phyloP scores from a whole-genome alignment of 2,329 filamentous ascomycete genomes.

The Sporothrix pallida region DNA sequence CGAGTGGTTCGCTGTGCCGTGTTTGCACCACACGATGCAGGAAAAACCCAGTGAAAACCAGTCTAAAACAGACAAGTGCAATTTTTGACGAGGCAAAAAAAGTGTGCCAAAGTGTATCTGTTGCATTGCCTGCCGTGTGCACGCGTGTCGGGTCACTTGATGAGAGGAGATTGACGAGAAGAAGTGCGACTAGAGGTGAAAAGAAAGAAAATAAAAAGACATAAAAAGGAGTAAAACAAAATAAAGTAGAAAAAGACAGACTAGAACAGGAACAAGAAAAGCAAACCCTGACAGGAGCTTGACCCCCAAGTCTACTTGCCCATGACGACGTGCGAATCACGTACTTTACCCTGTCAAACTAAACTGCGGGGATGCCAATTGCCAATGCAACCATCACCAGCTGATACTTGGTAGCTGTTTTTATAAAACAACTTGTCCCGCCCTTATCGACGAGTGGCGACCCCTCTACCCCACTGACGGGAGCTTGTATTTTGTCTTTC shows the following conservation, averaged over 20 bases:
- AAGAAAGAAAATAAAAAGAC: background rate
- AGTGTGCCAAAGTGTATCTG: background rate
- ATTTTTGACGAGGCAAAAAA: background rate
- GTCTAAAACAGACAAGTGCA: background rate
- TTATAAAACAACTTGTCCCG: background rate
- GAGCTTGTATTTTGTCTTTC: background rate
- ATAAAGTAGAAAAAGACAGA: background rate
- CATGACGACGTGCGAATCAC: background rate
- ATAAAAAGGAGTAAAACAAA: background rate
- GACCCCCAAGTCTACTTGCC: background rate
- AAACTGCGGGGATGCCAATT: conserved; percentile 21
- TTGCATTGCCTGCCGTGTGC: conserved; percentile 11
- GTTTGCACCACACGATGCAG: background rate
- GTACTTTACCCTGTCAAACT: background rate
- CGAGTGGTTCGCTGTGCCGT: background rate
- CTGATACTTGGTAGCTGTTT: background rate
- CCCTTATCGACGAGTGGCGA: conserved; percentile 4
- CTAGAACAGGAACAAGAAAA: background rate
- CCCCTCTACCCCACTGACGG: conserved; percentile 15
- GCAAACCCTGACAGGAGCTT: background rate
- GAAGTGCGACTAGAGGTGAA: background rate
- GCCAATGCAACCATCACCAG: conserved; percentile 25
- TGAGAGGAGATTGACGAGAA: background rate
- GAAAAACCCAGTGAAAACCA: background rate
- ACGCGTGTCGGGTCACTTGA: background rate